Base-by-base conservation (phyloP, 192 early-diverging fungal genomes). In the Martensiomyces pterosporus region DNA sequence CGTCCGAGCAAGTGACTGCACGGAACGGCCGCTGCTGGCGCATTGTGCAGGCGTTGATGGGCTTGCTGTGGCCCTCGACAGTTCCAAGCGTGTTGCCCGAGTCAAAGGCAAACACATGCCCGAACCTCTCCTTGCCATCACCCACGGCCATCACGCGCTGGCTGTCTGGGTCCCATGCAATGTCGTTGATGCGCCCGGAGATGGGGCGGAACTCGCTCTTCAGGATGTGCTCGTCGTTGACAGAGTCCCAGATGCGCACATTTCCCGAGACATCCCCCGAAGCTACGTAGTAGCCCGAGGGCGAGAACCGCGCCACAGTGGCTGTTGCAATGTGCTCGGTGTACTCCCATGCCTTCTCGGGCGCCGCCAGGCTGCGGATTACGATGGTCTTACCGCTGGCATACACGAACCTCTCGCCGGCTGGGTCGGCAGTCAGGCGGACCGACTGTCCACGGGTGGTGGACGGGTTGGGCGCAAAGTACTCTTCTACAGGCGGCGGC, bases 111-210 rank as follows among this genome's bases (percentile, higher is more conserved):
- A 97, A 94, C 0, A 93, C 89, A 43, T 91, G 91, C 4, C 87
- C 94, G 52, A 86, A 93, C 78, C 71, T 75, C 55, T 90, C 91
- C 63, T 83, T 90, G 43, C 96, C 96, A 39, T 93, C 89, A 39
- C 96, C 96, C 3, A 94, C 96, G 17, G 88, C 96, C 64, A 98
- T 85, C n/a, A 98, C 67, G 19, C 96, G 82, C 76, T 98, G 91
- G 76, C 87, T 91, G 51, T 98, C 96, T 39, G 75, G 75, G 78
- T 96, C 93, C 96, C 96, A 98, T 5, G 85, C 83, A 39, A 98
- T 56, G 60, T 98, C 96, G 55, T 78, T 87, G 43, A 98, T 78
- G 45, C 76, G 80, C 9, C 87, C 93, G n/a, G 68, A 52, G 55
- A 89, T 78, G 16, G 87, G 80, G 35, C 74, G 80, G 22, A 81